phyloP scores from a whole-genome alignment of 2,329 filamentous ascomycete genomes.

The Didymella pomorum region DNA sequence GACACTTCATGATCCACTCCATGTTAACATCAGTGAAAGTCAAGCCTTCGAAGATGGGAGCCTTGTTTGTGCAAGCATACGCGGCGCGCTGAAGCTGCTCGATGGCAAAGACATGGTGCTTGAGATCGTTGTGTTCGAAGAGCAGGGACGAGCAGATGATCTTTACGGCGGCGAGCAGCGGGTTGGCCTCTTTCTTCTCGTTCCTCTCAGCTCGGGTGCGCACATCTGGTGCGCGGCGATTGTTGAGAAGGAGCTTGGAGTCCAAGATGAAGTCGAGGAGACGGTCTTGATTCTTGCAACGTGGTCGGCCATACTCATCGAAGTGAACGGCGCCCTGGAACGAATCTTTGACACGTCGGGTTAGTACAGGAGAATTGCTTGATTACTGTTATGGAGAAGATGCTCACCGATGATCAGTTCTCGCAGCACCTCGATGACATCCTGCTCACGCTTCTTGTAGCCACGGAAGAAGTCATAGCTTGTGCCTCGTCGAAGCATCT shows the following conservation, averaged over 20 bases:
- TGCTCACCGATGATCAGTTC: slow-evolving; percentile 57
- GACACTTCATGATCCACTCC: slow-evolving; percentile 56
- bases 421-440: slow-evolving; percentile 50
- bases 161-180: slow-evolving; percentile 39
- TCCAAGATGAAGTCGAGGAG: slow-evolving; percentile 44
- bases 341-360: slow-evolving; percentile 35
- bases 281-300: slow-evolving; percentile 46
- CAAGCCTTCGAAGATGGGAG: slow-evolving; percentile 54
- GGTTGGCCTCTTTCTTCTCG: slow-evolving; percentile 19
- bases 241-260: slow-evolving; percentile 38
- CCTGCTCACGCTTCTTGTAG: slow-evolving; percentile 35
- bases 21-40: slow-evolving; percentile 54
- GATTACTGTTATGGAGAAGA: neutral
- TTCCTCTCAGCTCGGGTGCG: neutral
- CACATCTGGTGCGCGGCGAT: slow-evolving; percentile 31
- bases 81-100: slow-evolving; percentile 56
- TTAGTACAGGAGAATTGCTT: neutral
- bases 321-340: slow-evolving; percentile 33
- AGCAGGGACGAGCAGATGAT: slow-evolving; percentile 47
- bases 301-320: slow-evolving; percentile 32
- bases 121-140: slow-evolving; percentile 29
- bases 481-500: slow-evolving; percentile 31
- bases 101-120: slow-evolving; percentile 48
- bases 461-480: slow-evolving; percentile 33
- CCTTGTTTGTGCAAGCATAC: slow-evolving; percentile 48